Evolutionary conservation across 2,329 filamentous ascomycete genomes (phyloP).

Genomic region (Trichoderma afroharzianum): DNA sequence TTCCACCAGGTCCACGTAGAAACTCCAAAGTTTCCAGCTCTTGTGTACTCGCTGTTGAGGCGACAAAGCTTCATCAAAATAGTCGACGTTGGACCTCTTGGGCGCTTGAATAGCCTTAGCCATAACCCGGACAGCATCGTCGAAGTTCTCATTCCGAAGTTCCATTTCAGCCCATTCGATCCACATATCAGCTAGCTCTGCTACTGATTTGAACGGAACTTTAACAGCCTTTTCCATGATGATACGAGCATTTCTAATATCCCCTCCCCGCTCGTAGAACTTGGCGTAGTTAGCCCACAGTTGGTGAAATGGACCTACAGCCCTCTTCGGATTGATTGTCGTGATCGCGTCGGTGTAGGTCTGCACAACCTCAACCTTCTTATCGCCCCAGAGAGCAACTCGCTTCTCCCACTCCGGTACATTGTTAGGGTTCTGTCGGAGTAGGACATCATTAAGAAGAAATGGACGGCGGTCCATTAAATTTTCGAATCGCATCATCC

Average conservation of each 20-base stretch:
- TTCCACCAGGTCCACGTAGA: constrained; percentile 97
- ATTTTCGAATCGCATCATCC: constrained; percentile 97
- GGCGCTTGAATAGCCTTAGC: constrained; percentile 95
- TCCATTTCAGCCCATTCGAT: constrained; percentile 99
- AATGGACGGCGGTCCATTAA: constrained; percentile 96
- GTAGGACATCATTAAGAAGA: constrained; percentile 88
- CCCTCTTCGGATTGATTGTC: constrained; percentile 90
- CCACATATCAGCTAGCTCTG: constrained; percentile 96
- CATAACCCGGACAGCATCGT: constrained; percentile 93
- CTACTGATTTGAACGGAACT: constrained; percentile 96
- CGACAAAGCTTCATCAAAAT: constrained; percentile 91
- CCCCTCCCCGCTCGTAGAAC: constrained; percentile 87
- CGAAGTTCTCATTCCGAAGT: constrained; percentile 90
- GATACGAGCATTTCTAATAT: constrained; percentile 77
- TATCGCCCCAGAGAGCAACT: constrained; percentile 91
- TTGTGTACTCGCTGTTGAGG: constrained; percentile 97
- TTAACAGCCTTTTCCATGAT: constrained; percentile 99
- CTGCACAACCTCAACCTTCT: constrained; percentile 84
- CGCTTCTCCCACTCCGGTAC: constrained; percentile 97
- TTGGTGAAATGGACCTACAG: constrained; percentile 87
- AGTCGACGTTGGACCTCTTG: constrained; percentile 96
- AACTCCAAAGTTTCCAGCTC: constrained; percentile 99
- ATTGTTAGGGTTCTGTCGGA: constrained; percentile 94
- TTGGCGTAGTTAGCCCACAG: constrained; percentile 97
- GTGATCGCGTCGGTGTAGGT: constrained; percentile 94